phyloP scores from a whole-genome alignment of 2,329 filamentous ascomycete genomes.

The Microcyclospora pomicola region DNA sequence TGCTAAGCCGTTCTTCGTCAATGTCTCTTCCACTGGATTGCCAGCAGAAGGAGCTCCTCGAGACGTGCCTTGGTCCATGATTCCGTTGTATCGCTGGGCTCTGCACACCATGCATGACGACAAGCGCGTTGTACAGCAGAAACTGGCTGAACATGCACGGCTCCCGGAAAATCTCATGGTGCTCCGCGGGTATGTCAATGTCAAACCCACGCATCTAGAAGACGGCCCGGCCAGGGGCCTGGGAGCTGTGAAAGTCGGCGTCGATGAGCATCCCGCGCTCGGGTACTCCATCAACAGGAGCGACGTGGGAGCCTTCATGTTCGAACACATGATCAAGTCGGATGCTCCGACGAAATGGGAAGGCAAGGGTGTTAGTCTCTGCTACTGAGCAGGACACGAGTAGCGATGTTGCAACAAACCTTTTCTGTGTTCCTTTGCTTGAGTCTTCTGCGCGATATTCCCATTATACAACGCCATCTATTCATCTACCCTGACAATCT shows the following conservation, averaged over 20 bases:
- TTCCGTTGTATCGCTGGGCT: slow-evolving; percentile 24
- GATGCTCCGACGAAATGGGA: slow-evolving; percentile 15
- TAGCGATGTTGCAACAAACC: neutral
- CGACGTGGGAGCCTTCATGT: slow-evolving; percentile 30
- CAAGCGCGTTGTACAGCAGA: slow-evolving; percentile 24
- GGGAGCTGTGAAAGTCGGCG: slow-evolving; percentile 20
- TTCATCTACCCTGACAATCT: neutral
- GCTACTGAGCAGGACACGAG: slow-evolving; percentile 14
- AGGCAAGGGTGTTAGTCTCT: slow-evolving; percentile 23
- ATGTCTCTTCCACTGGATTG: slow-evolving; percentile 28
- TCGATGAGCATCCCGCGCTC: slow-evolving; percentile 20
- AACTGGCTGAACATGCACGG: slow-evolving; percentile 16
- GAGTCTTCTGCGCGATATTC: neutral
- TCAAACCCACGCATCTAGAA: slow-evolving; percentile 26
- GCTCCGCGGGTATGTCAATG: slow-evolving; percentile 20
- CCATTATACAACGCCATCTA: slow-evolving; percentile 1
- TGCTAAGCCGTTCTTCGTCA: slow-evolving; percentile 19
- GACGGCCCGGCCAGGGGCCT: slow-evolving; percentile 19
- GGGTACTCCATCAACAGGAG: slow-evolving; percentile 25
- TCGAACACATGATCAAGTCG: slow-evolving; percentile 20
- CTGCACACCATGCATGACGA: slow-evolving; percentile 27
- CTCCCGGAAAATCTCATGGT: slow-evolving; percentile 9
- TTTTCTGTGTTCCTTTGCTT: too few relatives aligned
- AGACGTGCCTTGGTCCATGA: slow-evolving; percentile 24
- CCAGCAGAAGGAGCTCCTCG: slow-evolving; percentile 11